These are phyloP conservation scores for Serendipita sp. DNA, from an alignment of 768 basidiomycete genomes.

Conservation along the genomic window DNA sequence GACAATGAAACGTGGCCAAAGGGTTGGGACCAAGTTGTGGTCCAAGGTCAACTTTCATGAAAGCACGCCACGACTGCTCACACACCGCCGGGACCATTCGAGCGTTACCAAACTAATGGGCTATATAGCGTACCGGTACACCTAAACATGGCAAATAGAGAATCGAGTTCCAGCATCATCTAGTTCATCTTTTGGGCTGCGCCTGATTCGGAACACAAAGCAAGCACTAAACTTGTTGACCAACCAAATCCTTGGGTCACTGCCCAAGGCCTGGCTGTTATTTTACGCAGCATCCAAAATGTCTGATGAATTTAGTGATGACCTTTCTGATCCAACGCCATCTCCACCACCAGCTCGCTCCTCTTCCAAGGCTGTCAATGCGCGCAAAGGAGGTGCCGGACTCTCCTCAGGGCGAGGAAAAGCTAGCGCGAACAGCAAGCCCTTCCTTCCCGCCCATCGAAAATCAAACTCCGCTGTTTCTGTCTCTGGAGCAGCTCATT, in stretches of 20 bases:
- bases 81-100: no score
- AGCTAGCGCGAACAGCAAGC: background rate
- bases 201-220: background rate
- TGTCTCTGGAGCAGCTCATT: background rate
- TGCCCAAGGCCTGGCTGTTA: background rate
- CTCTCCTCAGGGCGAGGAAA: background rate
- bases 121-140: no score
- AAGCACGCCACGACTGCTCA: no score
- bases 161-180: no score
- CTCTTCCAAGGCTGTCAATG: background rate
- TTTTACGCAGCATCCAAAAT: background rate
- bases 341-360: background rate
- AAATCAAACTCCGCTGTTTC: background rate
- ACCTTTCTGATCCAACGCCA: slow-evolving; percentile 2
- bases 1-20: no score
- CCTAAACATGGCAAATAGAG: no score
- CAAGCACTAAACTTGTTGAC: background rate
- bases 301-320: background rate
- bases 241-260: background rate
- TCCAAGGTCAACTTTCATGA: no score
- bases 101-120: no score
- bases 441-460: background rate
- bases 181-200: no score
- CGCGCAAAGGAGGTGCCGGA: background rate
- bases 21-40: no score